phyloP scores from a whole-genome alignment of 2,329 filamentous ascomycete species.

The Domatiomyces catenatus region DNA sequence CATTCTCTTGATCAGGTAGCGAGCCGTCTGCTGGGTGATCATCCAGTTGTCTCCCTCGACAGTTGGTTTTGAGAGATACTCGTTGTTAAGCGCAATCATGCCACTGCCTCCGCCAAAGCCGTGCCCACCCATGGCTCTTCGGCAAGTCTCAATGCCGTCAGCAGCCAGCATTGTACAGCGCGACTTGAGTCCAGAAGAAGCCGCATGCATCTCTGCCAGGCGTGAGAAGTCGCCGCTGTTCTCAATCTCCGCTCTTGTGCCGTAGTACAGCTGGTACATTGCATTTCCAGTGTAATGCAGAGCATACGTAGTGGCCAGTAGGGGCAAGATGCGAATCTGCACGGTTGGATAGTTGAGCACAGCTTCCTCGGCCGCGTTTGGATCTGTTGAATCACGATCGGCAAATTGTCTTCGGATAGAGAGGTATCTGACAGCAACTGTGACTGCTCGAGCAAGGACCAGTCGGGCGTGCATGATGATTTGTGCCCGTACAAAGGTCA shows the following conservation, averaged over 20 bases:
- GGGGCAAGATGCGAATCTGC: conserved; percentile 36
- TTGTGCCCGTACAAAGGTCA: conserved; percentile 31
- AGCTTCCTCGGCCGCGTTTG: conserved; percentile 25
- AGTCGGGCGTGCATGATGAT: conserved; percentile 32
- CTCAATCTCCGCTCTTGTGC: conserved; percentile 31
- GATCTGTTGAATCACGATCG: conserved; percentile 29
- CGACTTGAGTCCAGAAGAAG: conserved; percentile 60
- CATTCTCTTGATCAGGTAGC: conserved; percentile 51
- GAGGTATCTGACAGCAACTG: conserved; percentile 36
- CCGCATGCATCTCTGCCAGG: conserved; percentile 58
- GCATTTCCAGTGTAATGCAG: conserved; percentile 28
- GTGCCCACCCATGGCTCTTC: conserved; percentile 55
- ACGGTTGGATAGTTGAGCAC: conserved; percentile 40
- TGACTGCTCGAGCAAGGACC: conserved; percentile 37
- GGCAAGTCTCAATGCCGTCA: conserved; percentile 58
- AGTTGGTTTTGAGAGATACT: conserved; percentile 55
- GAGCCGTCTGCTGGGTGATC: conserved; percentile 62
- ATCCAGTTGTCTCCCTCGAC: conserved; percentile 72
- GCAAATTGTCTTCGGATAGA: conserved; percentile 34
- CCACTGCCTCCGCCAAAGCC: conserved; percentile 38
- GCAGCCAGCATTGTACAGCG: conserved; percentile 55
- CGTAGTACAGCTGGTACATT: conserved; percentile 33
- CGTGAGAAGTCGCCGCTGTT: conserved; percentile 31
- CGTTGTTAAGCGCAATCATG: conserved; percentile 48
- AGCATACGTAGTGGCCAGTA: conserved; percentile 37